phyloP scores from a whole-genome alignment of 2,329 filamentous ascomycete genomes.

The Emmonsiellopsis sp. region DNA sequence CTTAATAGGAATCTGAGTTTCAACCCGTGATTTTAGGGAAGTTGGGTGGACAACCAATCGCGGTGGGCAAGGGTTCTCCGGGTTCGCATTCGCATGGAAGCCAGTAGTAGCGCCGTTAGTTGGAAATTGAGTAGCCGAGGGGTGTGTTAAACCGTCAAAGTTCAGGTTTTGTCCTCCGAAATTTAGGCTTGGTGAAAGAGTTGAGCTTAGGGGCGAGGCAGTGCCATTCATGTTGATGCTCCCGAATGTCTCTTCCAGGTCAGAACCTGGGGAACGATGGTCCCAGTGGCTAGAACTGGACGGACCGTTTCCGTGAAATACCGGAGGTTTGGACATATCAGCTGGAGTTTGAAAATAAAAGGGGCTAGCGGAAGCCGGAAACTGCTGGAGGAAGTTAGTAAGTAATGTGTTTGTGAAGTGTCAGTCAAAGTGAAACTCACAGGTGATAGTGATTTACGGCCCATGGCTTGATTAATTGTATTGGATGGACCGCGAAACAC shows the following conservation, averaged over 20 bases:
- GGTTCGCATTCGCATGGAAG: conserved; percentile 18
- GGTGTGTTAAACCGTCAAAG: conserved; percentile 22
- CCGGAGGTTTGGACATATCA: conserved; percentile 28
- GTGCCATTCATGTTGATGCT: conserved; percentile 36
- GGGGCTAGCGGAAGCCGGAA: conserved; percentile 17
- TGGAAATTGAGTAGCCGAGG: conserved; percentile 8
- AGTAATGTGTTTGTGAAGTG: neutral
- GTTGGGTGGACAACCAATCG: conserved; percentile 55
- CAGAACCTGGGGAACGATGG: conserved; percentile 34
- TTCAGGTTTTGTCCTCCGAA: conserved; percentile 23
- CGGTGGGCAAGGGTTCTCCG: conserved; percentile 28
- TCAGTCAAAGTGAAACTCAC: conserved; percentile 17
- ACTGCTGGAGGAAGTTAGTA: neutral
- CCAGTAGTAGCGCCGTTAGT: conserved; percentile 19
- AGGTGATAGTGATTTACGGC: conserved; percentile 17
- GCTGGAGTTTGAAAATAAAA: conserved; percentile 28
- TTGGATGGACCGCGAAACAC: conserved; percentile 21
- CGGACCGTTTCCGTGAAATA: conserved; percentile 21
- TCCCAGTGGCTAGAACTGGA: conserved; percentile 30
- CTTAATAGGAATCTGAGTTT: conserved; percentile 89
- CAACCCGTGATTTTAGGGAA: conserved; percentile 78
- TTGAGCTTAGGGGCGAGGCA: conserved; percentile 31
- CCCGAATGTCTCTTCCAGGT: conserved; percentile 37
- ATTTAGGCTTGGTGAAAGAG: conserved; percentile 30
- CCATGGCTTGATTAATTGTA: conserved; percentile 14